Conservation (phyloP, 2,329 filamentous ascomycete genomes). For the Aspergillus sclerotialis region DNA sequence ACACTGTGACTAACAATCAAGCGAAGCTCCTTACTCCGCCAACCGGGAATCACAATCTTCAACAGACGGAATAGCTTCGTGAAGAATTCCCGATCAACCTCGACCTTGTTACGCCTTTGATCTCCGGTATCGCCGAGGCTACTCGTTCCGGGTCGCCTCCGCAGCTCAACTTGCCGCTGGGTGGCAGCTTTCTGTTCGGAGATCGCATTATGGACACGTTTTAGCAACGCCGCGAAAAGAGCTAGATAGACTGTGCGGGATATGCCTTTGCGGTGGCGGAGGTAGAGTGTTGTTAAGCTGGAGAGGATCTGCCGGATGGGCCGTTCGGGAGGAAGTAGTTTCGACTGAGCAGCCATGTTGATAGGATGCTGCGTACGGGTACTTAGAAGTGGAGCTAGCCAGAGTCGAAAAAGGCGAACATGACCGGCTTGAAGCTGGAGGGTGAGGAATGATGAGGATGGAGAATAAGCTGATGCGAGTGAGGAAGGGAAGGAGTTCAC, state of each 20-base stretch:
- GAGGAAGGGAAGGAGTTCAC: too few species aligned
- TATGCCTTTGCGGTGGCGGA: slow-evolving; percentile 72
- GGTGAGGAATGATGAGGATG: not conserved
- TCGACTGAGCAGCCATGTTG: slow-evolving; percentile 68
- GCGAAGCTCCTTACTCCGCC: slow-evolving; percentile 79
- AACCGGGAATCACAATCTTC: slow-evolving; percentile 83
- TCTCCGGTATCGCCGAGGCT: slow-evolving; percentile 26
- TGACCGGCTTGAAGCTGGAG: slow-evolving; percentile 9
- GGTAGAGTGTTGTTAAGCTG: slow-evolving; percentile 64
- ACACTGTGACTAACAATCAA: slow-evolving; percentile 85
- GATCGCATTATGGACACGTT: slow-evolving; percentile 85
- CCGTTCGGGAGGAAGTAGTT: slow-evolving; percentile 58
- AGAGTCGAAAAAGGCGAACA: slow-evolving; percentile 15
- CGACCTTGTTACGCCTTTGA: slow-evolving; percentile 65
- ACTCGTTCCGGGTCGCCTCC: slow-evolving; percentile 45
- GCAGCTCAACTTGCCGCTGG: slow-evolving; percentile 55
- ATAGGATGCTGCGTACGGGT: slow-evolving; percentile 3
- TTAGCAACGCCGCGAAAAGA: slow-evolving; percentile 70
- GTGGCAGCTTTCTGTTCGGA: slow-evolving; percentile 87
- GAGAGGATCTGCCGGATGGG: slow-evolving; percentile 60
- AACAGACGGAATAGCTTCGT: slow-evolving; percentile 69
- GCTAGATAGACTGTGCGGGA: slow-evolving; percentile 78
- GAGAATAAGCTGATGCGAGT: not conserved
- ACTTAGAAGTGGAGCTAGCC: slow-evolving; percentile 11
- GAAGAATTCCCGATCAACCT: slow-evolving; percentile 83